Evolutionary conservation across 192 early-diverging fungal genomes (phyloP).

Genomic region (Thamnidium elegans): DNA sequence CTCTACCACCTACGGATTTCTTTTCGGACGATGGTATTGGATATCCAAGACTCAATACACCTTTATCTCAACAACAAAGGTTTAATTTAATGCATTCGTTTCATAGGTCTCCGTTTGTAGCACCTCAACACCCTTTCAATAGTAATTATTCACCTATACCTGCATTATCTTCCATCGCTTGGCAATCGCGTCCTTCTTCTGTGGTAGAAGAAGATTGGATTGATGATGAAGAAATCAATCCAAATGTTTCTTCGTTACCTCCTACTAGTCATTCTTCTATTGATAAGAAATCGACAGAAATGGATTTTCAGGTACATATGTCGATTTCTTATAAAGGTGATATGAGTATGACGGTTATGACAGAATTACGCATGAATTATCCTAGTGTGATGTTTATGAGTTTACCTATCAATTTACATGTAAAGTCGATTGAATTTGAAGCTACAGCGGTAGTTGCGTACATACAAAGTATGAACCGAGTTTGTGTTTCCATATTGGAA

Average conservation of each 20-base stretch:
- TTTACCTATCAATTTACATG: conserved; percentile 64
- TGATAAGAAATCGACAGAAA: conserved; percentile 38
- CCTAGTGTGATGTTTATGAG: conserved; percentile 71
- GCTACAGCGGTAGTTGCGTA: conserved; percentile 68
- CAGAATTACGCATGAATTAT: conserved; percentile 74
- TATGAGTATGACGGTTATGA: conserved; percentile 66
- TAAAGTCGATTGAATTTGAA: conserved; percentile 70
- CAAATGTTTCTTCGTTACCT: not conserved
- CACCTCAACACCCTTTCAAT: conserved; percentile 38
- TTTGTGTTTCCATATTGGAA: conserved; percentile 73
- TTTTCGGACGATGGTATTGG: conserved; percentile 24
- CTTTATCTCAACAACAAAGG: conserved; percentile 26
- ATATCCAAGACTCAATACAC: not conserved
- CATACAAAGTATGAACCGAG: conserved; percentile 47
- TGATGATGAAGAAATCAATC: conserved; percentile 26
- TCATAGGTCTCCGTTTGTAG: conserved; percentile 37
- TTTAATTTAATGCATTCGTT: conserved; percentile 31
- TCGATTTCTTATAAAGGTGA: conserved; percentile 67
- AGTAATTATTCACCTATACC: not conserved
- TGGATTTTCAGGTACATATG: conserved; percentile 65
- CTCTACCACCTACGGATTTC: not conserved
- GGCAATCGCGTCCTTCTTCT: conserved; percentile 4
- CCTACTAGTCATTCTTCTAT: not conserved
- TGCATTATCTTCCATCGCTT: not conserved
- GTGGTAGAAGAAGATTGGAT: conserved; percentile 25